Evolutionary conservation across 805 yeast species (phyloP).

Genomic region (Komagataella pseudopastoris): DNA sequence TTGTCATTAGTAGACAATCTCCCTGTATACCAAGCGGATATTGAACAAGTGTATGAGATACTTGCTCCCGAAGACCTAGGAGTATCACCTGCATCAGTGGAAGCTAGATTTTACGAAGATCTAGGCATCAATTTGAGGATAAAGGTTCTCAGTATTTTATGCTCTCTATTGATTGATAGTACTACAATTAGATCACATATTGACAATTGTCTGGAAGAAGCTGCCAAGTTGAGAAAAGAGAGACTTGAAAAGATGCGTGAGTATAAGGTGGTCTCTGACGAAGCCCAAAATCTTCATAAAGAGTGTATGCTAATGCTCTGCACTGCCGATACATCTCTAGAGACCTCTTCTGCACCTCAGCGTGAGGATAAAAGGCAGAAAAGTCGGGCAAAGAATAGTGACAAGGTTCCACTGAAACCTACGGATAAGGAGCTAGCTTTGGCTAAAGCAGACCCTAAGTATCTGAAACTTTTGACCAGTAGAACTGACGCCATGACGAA

Average conservation of each 20-base stretch:
- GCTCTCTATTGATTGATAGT: slow-evolving; percentile 48
- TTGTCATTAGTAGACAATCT: slow-evolving; percentile 46
- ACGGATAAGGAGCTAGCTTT: slow-evolving; percentile 21
- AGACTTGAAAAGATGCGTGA: slow-evolving; percentile 56
- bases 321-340: not conserved
- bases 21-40: slow-evolving; percentile 35
- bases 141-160: slow-evolving; percentile 44
- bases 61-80: slow-evolving; percentile 44
- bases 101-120: slow-evolving; percentile 38
- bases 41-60: slow-evolving; percentile 32
- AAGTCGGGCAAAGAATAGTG: slow-evolving; percentile 10
- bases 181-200: slow-evolving; percentile 44
- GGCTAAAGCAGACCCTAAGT: slow-evolving; percentile 26
- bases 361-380: slow-evolving; percentile 10
- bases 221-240: slow-evolving; percentile 48
- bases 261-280: slow-evolving; percentile 36
- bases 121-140: slow-evolving; percentile 42
- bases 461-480: slow-evolving; percentile 27
- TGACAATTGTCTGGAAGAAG: slow-evolving; percentile 55
- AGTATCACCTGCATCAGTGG: slow-evolving; percentile 35
- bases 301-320: slow-evolving; percentile 18
- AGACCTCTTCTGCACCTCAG: not conserved
- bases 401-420: slow-evolving; percentile 12
- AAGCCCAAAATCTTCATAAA: slow-evolving; percentile 30
- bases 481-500: slow-evolving; percentile 25